Percentiles rank a stretch among this genome's conserved stretches.
These are phyloP conservation scores for Paramecium biaurelia DNA, from an alignment of 73 alveolate species.

Conservation along the genomic window DNA sequence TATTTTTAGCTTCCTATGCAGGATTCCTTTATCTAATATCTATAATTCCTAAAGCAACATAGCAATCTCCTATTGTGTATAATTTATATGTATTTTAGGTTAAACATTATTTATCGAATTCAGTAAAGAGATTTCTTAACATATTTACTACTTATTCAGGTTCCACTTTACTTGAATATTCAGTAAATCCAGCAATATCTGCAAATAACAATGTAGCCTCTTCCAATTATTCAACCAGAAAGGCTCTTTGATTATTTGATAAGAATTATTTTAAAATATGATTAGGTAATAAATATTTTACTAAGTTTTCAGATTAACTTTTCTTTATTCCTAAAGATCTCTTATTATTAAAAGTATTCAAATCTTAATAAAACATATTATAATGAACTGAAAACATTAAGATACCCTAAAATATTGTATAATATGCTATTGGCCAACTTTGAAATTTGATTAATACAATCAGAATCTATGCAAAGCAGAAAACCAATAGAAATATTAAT, in stretches of 20 bases:
- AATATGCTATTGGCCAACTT: neutral
- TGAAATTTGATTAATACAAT: conserved; percentile 6
- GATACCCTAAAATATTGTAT: neutral
- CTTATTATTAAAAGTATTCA: conserved; percentile 26
- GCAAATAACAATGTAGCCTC: conserved; percentile 84
- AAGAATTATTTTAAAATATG: conserved; percentile 61
- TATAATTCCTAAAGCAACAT: conserved; percentile 84
- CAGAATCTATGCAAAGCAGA: neutral
- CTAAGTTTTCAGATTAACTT: conserved; percentile 3
- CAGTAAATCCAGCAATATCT: conserved; percentile 86
- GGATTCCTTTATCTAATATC: conserved; percentile 79
- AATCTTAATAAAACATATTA: neutral
- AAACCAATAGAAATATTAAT: neutral
- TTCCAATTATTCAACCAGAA: conserved; percentile 77
- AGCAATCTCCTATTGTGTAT: conserved; percentile 89
- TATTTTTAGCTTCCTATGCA: conserved; percentile 82
- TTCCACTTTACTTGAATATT: conserved; percentile 75
- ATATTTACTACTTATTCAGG: conserved; percentile 83
- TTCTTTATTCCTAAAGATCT: neutral
- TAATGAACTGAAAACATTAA: neutral
- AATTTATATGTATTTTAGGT: conserved; percentile 79
- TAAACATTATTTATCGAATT: conserved; percentile 79
- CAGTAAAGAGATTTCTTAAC: conserved; percentile 76
- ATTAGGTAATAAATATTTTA: conserved; percentile 49
- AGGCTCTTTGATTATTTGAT: conserved; percentile 73